A percentile compares a stretch with the other conserved stretches of the same genome.
These are phyloP conservation scores for Logfia minima DNA, from an alignment of 129 eudicot species.

Conservation along the genomic window DNA sequence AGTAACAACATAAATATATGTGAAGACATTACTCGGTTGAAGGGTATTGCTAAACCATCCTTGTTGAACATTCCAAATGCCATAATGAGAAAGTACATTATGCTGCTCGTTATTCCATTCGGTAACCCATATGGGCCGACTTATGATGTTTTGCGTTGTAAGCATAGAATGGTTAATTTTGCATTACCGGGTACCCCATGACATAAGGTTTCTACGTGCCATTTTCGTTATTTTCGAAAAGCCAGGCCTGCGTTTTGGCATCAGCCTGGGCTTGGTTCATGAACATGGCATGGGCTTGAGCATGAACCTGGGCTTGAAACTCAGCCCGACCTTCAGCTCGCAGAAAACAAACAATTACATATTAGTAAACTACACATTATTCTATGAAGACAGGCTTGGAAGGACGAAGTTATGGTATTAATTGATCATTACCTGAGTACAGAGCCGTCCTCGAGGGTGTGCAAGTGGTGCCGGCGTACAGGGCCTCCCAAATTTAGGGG, in stretches of 20 bases:
- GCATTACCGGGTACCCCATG: not conserved
- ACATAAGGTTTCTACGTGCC: not conserved
- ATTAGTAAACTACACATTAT: not conserved
- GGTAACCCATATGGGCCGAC: not conserved
- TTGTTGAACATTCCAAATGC: not conserved
- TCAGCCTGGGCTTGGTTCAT: not conserved
- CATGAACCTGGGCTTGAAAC: not conserved
- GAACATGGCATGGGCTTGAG: too few relatives aligned
- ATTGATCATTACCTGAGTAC: not conserved
- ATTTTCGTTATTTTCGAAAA: not conserved
- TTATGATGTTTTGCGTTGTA: not conserved
- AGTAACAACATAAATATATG: not conserved
- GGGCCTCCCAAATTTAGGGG: too few relatives aligned
- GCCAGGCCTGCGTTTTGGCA: not conserved
- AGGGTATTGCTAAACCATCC: not conserved
- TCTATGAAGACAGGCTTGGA: not conserved
- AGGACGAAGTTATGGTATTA: too few relatives aligned
- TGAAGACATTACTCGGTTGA: not conserved
- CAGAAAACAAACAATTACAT: not conserved
- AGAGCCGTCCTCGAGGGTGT: too few relatives aligned
- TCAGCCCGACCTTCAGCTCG: not conserved
- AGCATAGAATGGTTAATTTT: not conserved
- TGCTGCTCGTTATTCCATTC: conserved; percentile 8
- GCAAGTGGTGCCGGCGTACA: too few relatives aligned
- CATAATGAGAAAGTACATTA: not conserved